Conservation (phyloP, 2,329 filamentous ascomycete species). For the Clonostachys rosea region DNA sequence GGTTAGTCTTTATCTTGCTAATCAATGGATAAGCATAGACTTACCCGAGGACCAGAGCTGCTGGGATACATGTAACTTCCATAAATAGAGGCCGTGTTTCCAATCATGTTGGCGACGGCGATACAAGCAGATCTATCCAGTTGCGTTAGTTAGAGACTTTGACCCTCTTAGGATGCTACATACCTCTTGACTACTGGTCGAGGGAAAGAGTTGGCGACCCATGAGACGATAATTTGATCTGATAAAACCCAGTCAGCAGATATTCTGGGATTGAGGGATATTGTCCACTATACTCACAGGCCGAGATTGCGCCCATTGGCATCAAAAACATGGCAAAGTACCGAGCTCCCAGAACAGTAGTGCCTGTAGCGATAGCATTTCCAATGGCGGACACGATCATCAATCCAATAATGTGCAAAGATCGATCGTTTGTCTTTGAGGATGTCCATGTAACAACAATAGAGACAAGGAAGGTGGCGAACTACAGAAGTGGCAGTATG, state of each 20-base stretch:
- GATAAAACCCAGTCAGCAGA: neutral
- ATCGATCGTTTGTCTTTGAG: conserved; percentile 46
- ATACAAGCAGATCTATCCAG: conserved; percentile 48
- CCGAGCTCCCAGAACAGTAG: conserved; percentile 41
- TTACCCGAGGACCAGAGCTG: conserved; percentile 26
- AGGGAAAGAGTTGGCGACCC: conserved; percentile 66
- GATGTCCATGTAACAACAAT: conserved; percentile 50
- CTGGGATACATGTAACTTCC: conserved; percentile 40
- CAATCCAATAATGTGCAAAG: conserved; percentile 47
- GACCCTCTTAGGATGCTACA: too few relatives aligned
- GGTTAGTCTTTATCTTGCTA: too few relatives aligned
- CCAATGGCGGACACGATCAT: conserved; percentile 47
- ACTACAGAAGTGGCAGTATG: conserved; percentile 18
- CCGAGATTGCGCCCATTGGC: conserved; percentile 46
- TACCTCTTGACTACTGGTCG: conserved; percentile 61
- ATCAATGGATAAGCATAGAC: too few relatives aligned
- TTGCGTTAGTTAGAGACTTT: too few relatives aligned
- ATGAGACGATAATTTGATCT: conserved; percentile 58
- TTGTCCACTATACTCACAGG: conserved; percentile 21
- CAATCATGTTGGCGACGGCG: conserved; percentile 61
- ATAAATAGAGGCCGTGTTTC: conserved; percentile 50
- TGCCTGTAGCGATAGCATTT: conserved; percentile 49
- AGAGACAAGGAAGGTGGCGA: conserved; percentile 47
- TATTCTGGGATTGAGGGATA: too few relatives aligned
- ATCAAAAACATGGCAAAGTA: conserved; percentile 63